Percentiles rank a stretch among this genome's conserved stretches.
Evolutionary conservation across 164 flowering plant species (phyloP).

Genomic region (Dillenia suffruticosa): DNA sequence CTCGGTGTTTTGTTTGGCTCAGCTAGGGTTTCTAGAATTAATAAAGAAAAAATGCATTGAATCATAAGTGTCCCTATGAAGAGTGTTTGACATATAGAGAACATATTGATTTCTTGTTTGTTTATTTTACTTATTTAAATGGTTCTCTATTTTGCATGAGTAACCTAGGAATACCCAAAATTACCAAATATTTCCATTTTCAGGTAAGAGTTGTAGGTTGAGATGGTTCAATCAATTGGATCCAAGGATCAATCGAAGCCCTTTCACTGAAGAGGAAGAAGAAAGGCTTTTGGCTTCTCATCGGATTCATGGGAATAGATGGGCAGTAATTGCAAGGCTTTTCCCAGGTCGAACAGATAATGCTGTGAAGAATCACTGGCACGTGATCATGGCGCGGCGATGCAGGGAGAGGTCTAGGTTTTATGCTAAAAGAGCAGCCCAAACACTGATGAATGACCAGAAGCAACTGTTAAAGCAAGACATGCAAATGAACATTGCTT

Average conservation of each 20-base stretch:
- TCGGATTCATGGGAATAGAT: slow-evolving; percentile 58
- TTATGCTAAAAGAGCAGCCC: slow-evolving; percentile 32
- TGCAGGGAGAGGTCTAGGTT: slow-evolving; percentile 42
- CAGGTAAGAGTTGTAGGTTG: slow-evolving; percentile 77
- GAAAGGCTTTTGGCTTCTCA: slow-evolving; percentile 60
- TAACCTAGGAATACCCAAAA: too few relatives aligned
- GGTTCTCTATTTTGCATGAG: too few relatives aligned
- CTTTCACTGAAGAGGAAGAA: slow-evolving; percentile 75
- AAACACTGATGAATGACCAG: slow-evolving; percentile 8
- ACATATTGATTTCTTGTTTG: too few relatives aligned
- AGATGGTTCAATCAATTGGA: slow-evolving; percentile 80
- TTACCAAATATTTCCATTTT: background rate
- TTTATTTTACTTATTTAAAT: too few relatives aligned
- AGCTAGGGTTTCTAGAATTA: too few relatives aligned
- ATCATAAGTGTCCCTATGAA: too few relatives aligned
- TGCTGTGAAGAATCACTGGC: slow-evolving; percentile 81
- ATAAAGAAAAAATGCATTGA: too few relatives aligned
- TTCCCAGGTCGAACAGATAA: slow-evolving; percentile 76
- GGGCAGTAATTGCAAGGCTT: slow-evolving; percentile 57
- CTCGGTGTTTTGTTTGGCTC: too few relatives aligned
- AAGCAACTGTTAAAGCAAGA: slow-evolving; percentile 7
- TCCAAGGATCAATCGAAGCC: slow-evolving; percentile 56
- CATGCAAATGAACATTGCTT: slow-evolving; percentile 7
- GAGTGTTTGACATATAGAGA: too few relatives aligned
- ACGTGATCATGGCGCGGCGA: slow-evolving; percentile 58